Conservation (phyloP, 805 yeast species). For the Myxozyma neglecta region DNA sequence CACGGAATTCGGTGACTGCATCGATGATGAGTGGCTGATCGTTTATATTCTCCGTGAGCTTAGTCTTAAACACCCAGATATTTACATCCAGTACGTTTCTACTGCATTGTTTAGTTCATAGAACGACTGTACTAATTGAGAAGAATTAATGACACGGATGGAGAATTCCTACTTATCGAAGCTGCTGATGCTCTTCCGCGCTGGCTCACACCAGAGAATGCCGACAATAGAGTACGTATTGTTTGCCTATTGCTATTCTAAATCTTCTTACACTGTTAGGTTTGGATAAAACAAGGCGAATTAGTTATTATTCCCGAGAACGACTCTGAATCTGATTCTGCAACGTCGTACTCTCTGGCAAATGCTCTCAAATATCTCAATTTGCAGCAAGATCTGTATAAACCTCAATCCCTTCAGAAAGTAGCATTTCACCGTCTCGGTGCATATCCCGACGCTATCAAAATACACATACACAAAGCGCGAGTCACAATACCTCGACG, state of each 20-base stretch:
- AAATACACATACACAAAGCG: slow-evolving; percentile 30
- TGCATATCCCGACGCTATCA: slow-evolving; percentile 27
- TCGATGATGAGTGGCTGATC: slow-evolving; percentile 40
- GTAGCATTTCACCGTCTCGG: slow-evolving; percentile 15
- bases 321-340: neutral
- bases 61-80: slow-evolving; percentile 20
- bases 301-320: slow-evolving; percentile 28
- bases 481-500: slow-evolving; percentile 31
- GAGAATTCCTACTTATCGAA: slow-evolving; percentile 57
- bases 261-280: slow-evolving; percentile 39
- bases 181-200: slow-evolving; percentile 49
- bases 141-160: slow-evolving; percentile 50
- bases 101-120: neutral
- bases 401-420: slow-evolving; percentile 11
- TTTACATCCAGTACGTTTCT: slow-evolving; percentile 27
- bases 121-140: neutral
- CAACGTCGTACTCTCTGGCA: neutral
- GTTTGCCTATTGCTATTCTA: neutral
- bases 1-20: slow-evolving; percentile 37
- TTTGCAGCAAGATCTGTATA: neutral
- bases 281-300: slow-evolving; percentile 34
- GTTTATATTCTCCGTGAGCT: slow-evolving; percentile 35
- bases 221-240: slow-evolving; percentile 47
- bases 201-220: slow-evolving; percentile 50
- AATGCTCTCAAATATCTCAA: slow-evolving; percentile 7